Evolutionary conservation across 257 asterid genomes (phyloP), one percentile per base, ranked within the genome.

Genomic region (Gentiana straminea): DNA sequence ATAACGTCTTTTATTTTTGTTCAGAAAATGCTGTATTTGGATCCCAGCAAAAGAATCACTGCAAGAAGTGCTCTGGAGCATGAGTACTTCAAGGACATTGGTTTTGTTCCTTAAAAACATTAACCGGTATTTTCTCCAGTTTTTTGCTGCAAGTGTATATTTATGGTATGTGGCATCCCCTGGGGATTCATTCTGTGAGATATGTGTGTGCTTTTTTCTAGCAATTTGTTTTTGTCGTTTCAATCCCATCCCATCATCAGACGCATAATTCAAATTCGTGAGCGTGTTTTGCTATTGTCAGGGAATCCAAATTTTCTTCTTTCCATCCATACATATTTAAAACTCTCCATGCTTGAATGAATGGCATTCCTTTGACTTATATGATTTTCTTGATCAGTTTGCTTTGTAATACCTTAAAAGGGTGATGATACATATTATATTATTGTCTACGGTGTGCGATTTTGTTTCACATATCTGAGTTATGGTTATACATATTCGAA

Each of bases 21-120:
- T 33, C 64, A 68, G 67, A 69, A 71, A 74, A 68, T 89, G 95
- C 90, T 89, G 44, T 52, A 73, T 75, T 59, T 89, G 76, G 97
- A 89, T 76, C 97, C 97, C 62, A 81, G 90, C 86, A 81, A 79
- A 77, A 79, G 97, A 76, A 76, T 86, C 66, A 84, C 95, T 0
- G 97, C 97, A 37, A 79, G 94, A 69, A 78, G 54, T 63, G 97
- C 95, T 57, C 95, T 89, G 33, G 91, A 86, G 78, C 97, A 89
- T 35, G 93, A 79, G 64, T 89, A 89, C 75, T 89, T 89, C 67
- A 89, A 80, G 84, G 95, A 84, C 70, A 82, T 84, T 32, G 85
- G 76, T 49, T 67, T 62, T 58, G 86, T 89, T 51, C 93, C 94
- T 33, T 86, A 68, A 77, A 61, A 24, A 24, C 24, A 24, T 41